phyloP scores from a whole-genome alignment of 2,329 filamentous ascomycete genomes.

The Neopestalotiopsis sp. region DNA sequence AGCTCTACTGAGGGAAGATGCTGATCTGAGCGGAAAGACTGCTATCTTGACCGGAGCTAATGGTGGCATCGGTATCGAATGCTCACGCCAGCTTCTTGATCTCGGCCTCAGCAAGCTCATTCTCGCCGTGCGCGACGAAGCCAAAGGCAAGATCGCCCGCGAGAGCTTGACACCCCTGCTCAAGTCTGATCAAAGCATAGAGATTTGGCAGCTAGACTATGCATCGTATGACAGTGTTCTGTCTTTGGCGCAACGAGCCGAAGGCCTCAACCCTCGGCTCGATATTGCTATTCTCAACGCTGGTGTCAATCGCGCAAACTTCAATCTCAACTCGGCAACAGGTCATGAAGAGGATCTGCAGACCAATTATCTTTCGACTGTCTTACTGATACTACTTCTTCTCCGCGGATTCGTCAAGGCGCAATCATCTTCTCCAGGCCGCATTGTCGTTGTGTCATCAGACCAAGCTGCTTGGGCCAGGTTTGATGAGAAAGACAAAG shows the following conservation, averaged over 20 bases:
- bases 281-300: slow-evolving; percentile 45
- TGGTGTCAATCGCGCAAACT: slow-evolving; percentile 30
- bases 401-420: slow-evolving; percentile 42
- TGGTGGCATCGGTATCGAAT: slow-evolving; percentile 51
- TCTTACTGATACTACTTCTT: slow-evolving; percentile 51
- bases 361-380: slow-evolving; percentile 57
- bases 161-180: background rate
- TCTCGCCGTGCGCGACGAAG: slow-evolving; percentile 45
- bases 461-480: slow-evolving; percentile 26
- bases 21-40: slow-evolving; percentile 38
- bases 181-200: slow-evolving; percentile 26
- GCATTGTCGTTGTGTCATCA: slow-evolving; percentile 35
- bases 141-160: slow-evolving; percentile 47
- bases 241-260: slow-evolving; percentile 40
- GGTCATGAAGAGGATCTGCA: slow-evolving; percentile 49
- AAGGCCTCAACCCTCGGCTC: slow-evolving; percentile 36
- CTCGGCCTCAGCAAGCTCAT: slow-evolving; percentile 45
- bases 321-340: slow-evolving; percentile 27
- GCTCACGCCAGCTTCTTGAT: slow-evolving; percentile 44
- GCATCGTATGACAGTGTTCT: slow-evolving; percentile 43
- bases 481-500: slow-evolving; percentile 25
- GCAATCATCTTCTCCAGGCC: slow-evolving; percentile 14
- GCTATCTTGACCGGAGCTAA: slow-evolving; percentile 53
- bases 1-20: background rate
- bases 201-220: slow-evolving; percentile 50